Evolutionary conservation across 805 yeast species (phyloP), one percentile per base, ranked within the genome.

Genomic region (Scheffersomyces coipomensis): DNA sequence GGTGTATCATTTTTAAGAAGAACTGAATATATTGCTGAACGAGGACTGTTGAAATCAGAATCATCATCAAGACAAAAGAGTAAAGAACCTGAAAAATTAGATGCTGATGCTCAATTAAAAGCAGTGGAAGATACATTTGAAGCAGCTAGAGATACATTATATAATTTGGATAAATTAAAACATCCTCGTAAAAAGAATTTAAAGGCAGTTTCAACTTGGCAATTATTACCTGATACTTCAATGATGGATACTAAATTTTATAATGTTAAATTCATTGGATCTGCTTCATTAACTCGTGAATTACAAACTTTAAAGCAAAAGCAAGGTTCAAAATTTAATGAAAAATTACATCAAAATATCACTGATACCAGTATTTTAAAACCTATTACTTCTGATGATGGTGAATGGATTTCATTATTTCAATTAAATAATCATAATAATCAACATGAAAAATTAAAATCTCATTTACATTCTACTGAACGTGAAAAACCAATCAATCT

Each of bases 11-110:
- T 91, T 64, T 73, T 91, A 58, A 82, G 97, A 68, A 81, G 98
- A 67, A 91, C 99, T 0, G 98, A 93, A 58, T 91, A 91, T 59
- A 85, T 88, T 43, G 78, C 95, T 9, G 79, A 85, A 26, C 82
- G 79, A 37, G 41, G 43, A 25, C 37, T 36, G 21, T 53, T 52
- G 12, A 47, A 49, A 22, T 52, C 47, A 18, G 44, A 48, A 36
- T 44, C 43, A 18, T 48, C 53, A 11, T 41, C 46, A 35, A 44
- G 50, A 29, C 58, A 63, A 31, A 33, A 49, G 52, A 6, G 53
- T 45, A 36, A 57, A 51, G 40, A 43, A 33, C 47, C 64, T 54
- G 66, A 58, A 27, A 51, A 51, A 19, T 62, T 68, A 29, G 84
- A 81, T 52, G 79, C 91, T 10, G 83, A 76, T 34, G 58, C 77